Base-by-base conservation (phyloP, 306 rosid species). In the Casuarina cunninghamiana region DNA sequence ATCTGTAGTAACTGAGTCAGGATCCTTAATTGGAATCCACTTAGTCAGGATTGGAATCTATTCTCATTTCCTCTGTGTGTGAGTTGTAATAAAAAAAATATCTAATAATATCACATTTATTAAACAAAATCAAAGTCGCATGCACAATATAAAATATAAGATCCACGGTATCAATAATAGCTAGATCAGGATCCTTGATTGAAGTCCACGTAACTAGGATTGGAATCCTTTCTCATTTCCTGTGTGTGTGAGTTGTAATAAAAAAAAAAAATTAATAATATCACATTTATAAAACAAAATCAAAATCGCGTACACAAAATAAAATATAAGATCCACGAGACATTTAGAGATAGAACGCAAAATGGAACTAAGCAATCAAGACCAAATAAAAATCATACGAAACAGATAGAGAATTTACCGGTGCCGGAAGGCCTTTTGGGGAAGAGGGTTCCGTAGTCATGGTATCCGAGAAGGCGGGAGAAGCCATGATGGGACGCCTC, bases 341-440 rank as follows among this genome's bases (percentile, higher is more conserved):
- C 37, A 21, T 3, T n/a, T 19, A 57, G 3, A 39, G 5, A 67
- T 35, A 9, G 10, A 48, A 15, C 44, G 49, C 69, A 60, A 8
- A 32, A 15, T 53, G 45, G 16, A 9, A 12, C 8, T 10, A 60
- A 19, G 2, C 21, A 16, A 13, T 17, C 13, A 32, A 48, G 49
- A 45, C 5, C 44, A 6, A 19, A 15, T 5, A 45, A 58, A 39
- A 78, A 60, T 53, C 4, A 42, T 19, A 38, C 21, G 53, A 69
- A 73, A 2, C 54, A 41, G 45, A 62, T 49, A 45, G 75, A 44
- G 61, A 43, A 69, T 13, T 78, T 86, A 90, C 91, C 74, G 84
- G 91, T 7, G 82, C 84, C 49, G 77, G 83, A 74, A 87, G 83
- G 45, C 91, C 86, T 51, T 84, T 84, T 2, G 77, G 45, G 32